Conservation (phyloP, 192 early-diverging fungal species). For the Geosiphon pyriformis region DNA sequence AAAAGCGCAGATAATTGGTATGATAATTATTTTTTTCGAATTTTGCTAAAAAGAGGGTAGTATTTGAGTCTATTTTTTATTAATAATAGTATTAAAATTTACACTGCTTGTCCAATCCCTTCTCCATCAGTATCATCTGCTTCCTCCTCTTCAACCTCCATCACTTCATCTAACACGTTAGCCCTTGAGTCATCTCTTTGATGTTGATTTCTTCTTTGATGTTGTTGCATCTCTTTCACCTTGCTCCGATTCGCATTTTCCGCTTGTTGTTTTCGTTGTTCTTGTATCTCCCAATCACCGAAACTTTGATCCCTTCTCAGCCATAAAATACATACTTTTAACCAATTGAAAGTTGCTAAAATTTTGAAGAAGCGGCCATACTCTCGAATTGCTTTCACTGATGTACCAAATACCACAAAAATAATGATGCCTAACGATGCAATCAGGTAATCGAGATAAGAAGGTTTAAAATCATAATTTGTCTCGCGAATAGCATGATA, state of each 20-base stretch:
- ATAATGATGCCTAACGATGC: slow-evolving; percentile 17
- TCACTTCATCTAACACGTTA: background rate
- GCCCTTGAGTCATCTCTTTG: background rate
- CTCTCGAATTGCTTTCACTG: slow-evolving; percentile 4
- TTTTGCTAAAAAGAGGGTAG: too few species aligned
- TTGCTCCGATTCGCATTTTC: background rate
- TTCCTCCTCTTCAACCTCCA: background rate
- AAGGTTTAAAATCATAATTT: background rate
- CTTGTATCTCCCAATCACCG: slow-evolving; percentile 19
- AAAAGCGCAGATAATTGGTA: too few species aligned
- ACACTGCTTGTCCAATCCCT: too few species aligned
- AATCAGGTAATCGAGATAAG: slow-evolving; percentile 8
- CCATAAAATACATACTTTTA: background rate
- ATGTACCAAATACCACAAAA: slow-evolving; percentile 17
- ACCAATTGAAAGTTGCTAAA: background rate
- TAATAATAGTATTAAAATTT: too few species aligned
- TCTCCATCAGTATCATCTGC: background rate
- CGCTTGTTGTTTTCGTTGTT: background rate
- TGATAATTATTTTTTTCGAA: too few species aligned
- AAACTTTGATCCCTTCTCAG: slow-evolving; percentile 10
- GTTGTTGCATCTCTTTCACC: background rate
- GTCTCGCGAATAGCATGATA: background rate
- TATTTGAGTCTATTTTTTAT: too few species aligned
- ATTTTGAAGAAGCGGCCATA: slow-evolving; percentile 1
- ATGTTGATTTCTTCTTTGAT: background rate